phyloP scores from a whole-genome alignment of 2,329 filamentous ascomycete genomes.

The Aspergillus sp. region DNA sequence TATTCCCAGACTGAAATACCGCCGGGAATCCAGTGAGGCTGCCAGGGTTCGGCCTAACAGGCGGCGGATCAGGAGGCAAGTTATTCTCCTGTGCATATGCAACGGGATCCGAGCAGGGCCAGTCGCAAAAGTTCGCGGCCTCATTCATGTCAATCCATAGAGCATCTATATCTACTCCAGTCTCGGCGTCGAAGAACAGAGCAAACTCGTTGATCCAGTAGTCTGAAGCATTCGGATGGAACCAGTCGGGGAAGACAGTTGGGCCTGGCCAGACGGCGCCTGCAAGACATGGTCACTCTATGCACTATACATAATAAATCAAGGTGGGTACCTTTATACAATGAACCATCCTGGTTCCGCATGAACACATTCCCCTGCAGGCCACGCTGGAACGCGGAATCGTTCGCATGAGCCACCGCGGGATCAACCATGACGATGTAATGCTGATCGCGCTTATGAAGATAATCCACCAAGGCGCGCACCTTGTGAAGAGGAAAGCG shows the following conservation, averaged over 20 bases:
- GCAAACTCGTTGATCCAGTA: slow-evolving; percentile 72
- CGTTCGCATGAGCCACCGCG: slow-evolving; percentile 46
- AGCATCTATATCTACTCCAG: slow-evolving; percentile 72
- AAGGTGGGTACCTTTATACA: slow-evolving; percentile 45
- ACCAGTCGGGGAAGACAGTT: slow-evolving; percentile 76
- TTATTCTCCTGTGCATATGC: slow-evolving; percentile 49
- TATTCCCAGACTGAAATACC: slow-evolving; percentile 61
- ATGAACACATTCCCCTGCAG: slow-evolving; percentile 57
- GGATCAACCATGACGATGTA: slow-evolving; percentile 77
- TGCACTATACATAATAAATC: not conserved
- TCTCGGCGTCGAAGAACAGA: slow-evolving; percentile 62
- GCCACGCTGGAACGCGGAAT: slow-evolving; percentile 61
- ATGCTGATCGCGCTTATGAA: slow-evolving; percentile 67
- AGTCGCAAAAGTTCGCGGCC: slow-evolving; percentile 54
- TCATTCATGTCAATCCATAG: slow-evolving; percentile 76
- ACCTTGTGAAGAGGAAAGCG: slow-evolving; percentile 48
- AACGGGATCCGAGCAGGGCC: slow-evolving; percentile 55
- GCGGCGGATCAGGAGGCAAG: slow-evolving; percentile 59
- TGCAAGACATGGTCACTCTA: slow-evolving; percentile 11
- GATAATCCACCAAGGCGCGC: slow-evolving; percentile 63
- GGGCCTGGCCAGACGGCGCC: slow-evolving; percentile 78
- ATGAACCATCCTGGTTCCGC: slow-evolving; percentile 53
- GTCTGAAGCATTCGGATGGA: slow-evolving; percentile 59
- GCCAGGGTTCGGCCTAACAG: slow-evolving; percentile 60
- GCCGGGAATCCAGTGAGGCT: slow-evolving; percentile 67